A percentile compares a stretch with the other conserved stretches of the same genome.
These are phyloP conservation scores for Ophiocordyceps camponoti-floridani DNA, from an alignment of 2,329 filamentous ascomycete genomes.

Conservation along the genomic window DNA sequence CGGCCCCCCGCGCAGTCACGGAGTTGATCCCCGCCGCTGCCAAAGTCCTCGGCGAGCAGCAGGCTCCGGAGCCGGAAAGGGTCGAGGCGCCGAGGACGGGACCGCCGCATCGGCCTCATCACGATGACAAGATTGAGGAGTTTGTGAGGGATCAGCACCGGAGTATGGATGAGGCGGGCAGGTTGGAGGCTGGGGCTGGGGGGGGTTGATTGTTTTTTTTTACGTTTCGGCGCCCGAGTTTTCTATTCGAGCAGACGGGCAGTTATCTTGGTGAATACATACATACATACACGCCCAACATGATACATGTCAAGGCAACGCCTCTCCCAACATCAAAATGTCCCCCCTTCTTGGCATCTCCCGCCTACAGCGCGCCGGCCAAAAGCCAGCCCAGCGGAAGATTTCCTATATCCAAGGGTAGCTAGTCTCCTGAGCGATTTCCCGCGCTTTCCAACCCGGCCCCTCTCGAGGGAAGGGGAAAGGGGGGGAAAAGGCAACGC, in stretches of 20 bases:
- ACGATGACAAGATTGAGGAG: slow-evolving; percentile 31
- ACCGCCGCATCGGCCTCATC: slow-evolving; percentile 23
- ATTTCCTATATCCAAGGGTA: slow-evolving; percentile 47
- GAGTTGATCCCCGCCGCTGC: slow-evolving; percentile 24
- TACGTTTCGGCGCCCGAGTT: too few species aligned
- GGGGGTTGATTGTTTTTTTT: too few species aligned
- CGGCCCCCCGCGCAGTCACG: slow-evolving; percentile 14
- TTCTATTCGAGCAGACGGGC: too few species aligned
- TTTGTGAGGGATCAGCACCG: slow-evolving; percentile 34
- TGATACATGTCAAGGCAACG: background rate
- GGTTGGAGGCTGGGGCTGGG: background rate
- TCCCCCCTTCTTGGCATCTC: slow-evolving; percentile 45
- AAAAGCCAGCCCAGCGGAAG: slow-evolving; percentile 23
- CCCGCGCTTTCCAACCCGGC: slow-evolving; percentile 19
- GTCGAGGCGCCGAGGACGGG: slow-evolving; percentile 6
- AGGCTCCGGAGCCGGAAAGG: background rate
- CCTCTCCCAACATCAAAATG: slow-evolving; percentile 13
- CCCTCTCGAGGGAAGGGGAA: too few species aligned
- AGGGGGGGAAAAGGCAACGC: slow-evolving; percentile 36
- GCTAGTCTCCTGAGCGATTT: slow-evolving; percentile 35
- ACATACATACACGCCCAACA: background rate
- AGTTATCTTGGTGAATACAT: background rate
- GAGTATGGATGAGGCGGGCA: slow-evolving; percentile 15
- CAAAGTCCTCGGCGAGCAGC: slow-evolving; percentile 18
- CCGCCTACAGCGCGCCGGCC: slow-evolving; percentile 25